These are phyloP conservation scores for Selaginella tamariscina DNA, from an alignment of 75 land plant genomes.

Conservation along the genomic window DNA sequence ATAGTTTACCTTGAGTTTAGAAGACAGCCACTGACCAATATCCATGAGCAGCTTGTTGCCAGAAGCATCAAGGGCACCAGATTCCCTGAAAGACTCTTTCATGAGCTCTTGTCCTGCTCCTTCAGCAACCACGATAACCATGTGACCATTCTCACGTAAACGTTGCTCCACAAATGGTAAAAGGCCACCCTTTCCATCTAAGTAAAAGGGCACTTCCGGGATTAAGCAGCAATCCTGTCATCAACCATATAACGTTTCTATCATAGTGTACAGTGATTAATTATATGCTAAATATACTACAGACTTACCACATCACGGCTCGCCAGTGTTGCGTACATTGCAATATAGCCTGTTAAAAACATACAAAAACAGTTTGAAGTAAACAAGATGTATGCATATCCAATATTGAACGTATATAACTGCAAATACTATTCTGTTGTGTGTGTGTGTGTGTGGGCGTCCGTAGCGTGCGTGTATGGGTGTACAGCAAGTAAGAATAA, in stretches of 20 bases:
- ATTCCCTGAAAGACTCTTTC: conserved; percentile 37
- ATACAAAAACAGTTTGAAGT: neutral
- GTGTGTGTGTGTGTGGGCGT: no score
- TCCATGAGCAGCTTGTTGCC: conserved; percentile 65
- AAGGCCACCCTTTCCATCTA: conserved; percentile 72
- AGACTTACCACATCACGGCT: conserved; percentile 87
- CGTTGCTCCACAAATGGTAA: conserved; percentile 54
- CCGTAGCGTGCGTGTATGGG: no score
- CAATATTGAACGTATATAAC: neutral
- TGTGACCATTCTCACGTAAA: conserved; percentile 64
- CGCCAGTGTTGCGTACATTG: conserved; percentile 92
- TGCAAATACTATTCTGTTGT: no score
- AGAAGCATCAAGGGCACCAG: conserved; percentile 50
- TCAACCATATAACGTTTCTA: no score
- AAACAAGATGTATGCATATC: no score
- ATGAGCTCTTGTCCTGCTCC: conserved; percentile 79
- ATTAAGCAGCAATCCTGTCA: conserved; percentile 84
- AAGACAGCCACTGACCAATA: conserved; percentile 63
- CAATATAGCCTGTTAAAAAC: conserved; percentile 64
- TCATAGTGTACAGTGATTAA: no score
- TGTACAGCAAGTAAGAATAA: no score
- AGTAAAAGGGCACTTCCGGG: conserved; percentile 79
- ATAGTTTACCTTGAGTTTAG: conserved; percentile 44
- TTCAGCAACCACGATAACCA: conserved; percentile 80
- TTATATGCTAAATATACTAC: neutral